Evolutionary conservation across 768 basidiomycete genomes (phyloP), one percentile per base, ranked within the genome.

Genomic region (Russula compacta): DNA sequence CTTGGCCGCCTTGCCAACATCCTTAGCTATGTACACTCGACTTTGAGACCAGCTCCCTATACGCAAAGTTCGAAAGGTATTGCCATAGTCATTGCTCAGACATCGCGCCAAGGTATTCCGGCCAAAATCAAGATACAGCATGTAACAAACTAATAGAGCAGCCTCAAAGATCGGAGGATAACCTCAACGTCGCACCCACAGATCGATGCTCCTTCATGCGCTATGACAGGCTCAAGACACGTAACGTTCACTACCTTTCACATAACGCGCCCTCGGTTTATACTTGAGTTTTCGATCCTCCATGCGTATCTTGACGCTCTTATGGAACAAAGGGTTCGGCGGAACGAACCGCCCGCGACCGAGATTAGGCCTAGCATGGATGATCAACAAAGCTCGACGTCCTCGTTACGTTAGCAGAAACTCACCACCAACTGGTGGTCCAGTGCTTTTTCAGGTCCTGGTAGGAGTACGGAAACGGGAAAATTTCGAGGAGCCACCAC

Each of bases 401-500:
- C 36, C 10, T 49, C 11, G 3, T 17, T n/a, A 17, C 9, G 35
- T 12, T 9, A 51, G 24, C 17, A 29, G 12, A 21, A 21, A 73
- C 85, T 58, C 64, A 89, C 88, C 76, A 75, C 71, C 77, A 81
- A 47, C 72, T 72, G 8, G 61, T 73, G 62, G 82, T 79, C 86
- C 85, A 88, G 15, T 65, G 67, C 2, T 83, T 81, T 1, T 77
- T 53, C 0, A 61, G 64, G 60, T 87, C 83, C 68, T 89, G 87
- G 77, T 78, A 85, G 19, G 74, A 69, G 65, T 77, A 81, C 42
- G 67, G 69, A 56, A 78, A 67, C 15, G 85, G 87, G 0, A 89
- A 33, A 32, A 88, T 72, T 71, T 92, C 89, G 39, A 89, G 71
- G n/a, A 87, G 38, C 87, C 85, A 86, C 89, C 89, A 92, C 1